Evolutionary conservation across 176 grass and related monocot species (phyloP).

Genomic region (Zizania latifolia): DNA sequence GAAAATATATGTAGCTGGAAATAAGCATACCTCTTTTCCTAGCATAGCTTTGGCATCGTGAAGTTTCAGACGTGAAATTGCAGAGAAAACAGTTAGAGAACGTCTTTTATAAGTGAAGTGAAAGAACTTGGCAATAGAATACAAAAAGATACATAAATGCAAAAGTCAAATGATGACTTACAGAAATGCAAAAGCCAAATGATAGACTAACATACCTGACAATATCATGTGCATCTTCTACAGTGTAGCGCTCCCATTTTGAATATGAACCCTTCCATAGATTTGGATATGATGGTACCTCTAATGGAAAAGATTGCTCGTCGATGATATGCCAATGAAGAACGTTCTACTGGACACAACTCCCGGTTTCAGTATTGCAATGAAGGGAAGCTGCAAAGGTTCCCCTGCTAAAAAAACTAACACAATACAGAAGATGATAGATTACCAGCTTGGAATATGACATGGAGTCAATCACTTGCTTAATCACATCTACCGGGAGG

Average conservation of each 20-base stretch:
- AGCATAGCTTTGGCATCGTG: conserved; percentile 59
- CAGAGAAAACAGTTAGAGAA: conserved; percentile 27
- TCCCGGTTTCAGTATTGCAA: conserved; percentile 47
- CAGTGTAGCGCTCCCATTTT: conserved; percentile 70
- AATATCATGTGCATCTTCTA: conserved; percentile 85
- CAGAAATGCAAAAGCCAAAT: conserved; percentile 7
- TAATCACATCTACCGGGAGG: conserved; percentile 77
- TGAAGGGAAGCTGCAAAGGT: conserved; percentile 1
- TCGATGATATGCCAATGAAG: conserved; percentile 99
- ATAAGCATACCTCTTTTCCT: conserved; percentile 77
- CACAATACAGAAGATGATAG: background rate
- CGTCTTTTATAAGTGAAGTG: conserved; percentile 4
- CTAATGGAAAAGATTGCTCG: conserved; percentile 85
- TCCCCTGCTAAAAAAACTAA: conserved; percentile 12
- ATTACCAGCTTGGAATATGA: conserved; percentile 97
- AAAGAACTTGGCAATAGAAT: background rate
- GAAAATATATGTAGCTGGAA: conserved; percentile 12
- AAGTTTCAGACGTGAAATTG: conserved; percentile 25
- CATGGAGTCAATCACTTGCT: conserved; percentile 89
- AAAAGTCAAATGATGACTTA: too few species aligned
- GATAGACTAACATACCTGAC: conserved; percentile 55
- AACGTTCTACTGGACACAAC: conserved; percentile 94
- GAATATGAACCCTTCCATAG: conserved; percentile 88
- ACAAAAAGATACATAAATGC: conserved; percentile 15
- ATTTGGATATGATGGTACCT: conserved; percentile 83